Conservation (phyloP, 2,329 filamentous ascomycete genomes). For the Microcyclospora tardicrescens region DNA sequence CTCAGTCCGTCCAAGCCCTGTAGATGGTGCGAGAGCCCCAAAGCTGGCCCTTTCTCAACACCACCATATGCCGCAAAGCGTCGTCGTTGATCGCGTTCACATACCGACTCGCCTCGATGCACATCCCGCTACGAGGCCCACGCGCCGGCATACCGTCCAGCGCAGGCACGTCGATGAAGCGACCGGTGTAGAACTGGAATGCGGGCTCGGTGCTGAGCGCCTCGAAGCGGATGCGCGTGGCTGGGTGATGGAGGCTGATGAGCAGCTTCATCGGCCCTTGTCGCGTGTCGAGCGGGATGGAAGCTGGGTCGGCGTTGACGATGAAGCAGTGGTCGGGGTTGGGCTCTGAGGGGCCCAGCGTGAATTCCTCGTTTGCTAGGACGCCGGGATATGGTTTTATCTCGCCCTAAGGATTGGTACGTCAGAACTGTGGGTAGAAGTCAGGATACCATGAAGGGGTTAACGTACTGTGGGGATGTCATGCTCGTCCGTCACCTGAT, state of each 20-base stretch:
- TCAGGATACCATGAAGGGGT: too few species aligned
- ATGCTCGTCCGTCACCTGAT: constrained; percentile 60
- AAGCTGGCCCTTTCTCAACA: constrained; percentile 71
- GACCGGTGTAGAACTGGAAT: constrained; percentile 94
- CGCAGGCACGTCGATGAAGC: constrained; percentile 64
- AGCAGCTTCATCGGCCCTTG: constrained; percentile 50
- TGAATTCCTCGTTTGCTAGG: constrained; percentile 54
- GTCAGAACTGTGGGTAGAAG: too few species aligned
- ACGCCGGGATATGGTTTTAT: constrained; percentile 54
- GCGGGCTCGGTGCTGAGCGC: constrained; percentile 85
- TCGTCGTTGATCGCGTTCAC: constrained; percentile 77
- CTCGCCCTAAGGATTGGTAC: constrained; percentile 27
- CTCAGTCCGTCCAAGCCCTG: constrained; percentile 59
- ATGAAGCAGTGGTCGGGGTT: constrained; percentile 88
- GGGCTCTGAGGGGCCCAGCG: constrained; percentile 56
- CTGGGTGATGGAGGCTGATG: constrained; percentile 60
- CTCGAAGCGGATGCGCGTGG: constrained; percentile 66
- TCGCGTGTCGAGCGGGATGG: constrained; percentile 39
- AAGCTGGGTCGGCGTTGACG: constrained; percentile 48
- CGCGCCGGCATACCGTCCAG: constrained; percentile 48
- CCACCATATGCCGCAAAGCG: constrained; percentile 64
- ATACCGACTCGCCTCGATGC: constrained; percentile 81
- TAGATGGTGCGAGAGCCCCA: constrained; percentile 78
- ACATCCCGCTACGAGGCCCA: constrained; percentile 63
- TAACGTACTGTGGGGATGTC: constrained; percentile 52